Conservation (phyloP, 306 rosid genomes). For the Acacia melanoxylon region DNA sequence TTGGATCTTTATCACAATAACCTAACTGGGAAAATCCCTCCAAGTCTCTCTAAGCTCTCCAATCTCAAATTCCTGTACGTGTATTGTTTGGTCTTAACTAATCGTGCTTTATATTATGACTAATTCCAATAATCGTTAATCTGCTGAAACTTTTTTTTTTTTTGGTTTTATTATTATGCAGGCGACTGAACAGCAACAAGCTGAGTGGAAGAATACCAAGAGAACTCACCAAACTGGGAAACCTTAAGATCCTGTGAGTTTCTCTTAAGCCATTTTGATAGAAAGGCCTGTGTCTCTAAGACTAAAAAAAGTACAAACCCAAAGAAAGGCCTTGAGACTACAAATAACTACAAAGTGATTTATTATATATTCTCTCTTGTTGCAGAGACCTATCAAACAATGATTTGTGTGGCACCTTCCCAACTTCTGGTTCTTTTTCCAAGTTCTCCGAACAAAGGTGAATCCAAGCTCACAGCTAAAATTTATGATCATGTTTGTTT, state of each 20-base stretch:
- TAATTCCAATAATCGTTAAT: neutral
- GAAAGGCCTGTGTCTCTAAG: too few species aligned
- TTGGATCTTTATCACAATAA: slow-evolving; percentile 81
- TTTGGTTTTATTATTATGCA: slow-evolving; percentile 33
- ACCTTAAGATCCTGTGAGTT: slow-evolving; percentile 75
- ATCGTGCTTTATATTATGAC: neutral
- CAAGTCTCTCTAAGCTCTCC: slow-evolving; percentile 66
- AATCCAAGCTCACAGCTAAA: neutral
- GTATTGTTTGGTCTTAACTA: neutral
- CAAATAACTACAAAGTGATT: too few species aligned
- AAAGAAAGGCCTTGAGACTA: too few species aligned
- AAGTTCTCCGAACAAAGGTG: slow-evolving; percentile 74
- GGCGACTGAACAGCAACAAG: slow-evolving; percentile 71
- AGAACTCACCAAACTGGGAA: slow-evolving; percentile 63
- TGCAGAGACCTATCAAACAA: slow-evolving; percentile 77
- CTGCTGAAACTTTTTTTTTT: neutral
- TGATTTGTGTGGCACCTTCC: slow-evolving; percentile 79
- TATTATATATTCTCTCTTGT: neutral
- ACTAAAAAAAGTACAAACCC: too few species aligned
- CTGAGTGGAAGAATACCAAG: slow-evolving; percentile 79
- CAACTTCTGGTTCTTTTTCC: slow-evolving; percentile 72
- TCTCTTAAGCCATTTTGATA: neutral
- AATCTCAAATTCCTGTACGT: slow-evolving; percentile 78
- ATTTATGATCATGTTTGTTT: neutral
- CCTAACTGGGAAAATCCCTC: slow-evolving; percentile 67